phyloP scores from a whole-genome alignment of 2,329 filamentous ascomycete species.

The Diplodia mutila region DNA sequence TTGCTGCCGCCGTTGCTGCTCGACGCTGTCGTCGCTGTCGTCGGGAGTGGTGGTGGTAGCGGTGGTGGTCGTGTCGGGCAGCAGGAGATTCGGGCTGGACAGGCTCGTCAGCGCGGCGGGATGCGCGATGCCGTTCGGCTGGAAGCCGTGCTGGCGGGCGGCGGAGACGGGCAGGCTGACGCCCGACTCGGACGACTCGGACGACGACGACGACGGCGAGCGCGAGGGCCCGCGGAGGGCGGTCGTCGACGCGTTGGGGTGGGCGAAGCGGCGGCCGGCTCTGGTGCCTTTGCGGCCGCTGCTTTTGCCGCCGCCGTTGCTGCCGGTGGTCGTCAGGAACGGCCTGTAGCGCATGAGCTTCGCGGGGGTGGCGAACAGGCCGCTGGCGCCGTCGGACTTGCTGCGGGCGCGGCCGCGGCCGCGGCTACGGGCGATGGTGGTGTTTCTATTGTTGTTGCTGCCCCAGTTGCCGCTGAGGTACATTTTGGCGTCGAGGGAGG shows the following conservation, averaged over 20 bases:
- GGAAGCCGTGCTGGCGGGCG: neutral
- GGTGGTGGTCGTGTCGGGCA: neutral
- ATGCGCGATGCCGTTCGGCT: neutral
- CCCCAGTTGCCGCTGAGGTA: neutral
- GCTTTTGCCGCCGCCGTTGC: neutral
- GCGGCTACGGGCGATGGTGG: neutral
- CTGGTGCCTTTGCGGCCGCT: neutral
- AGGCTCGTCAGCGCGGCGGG: neutral
- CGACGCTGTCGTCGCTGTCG: neutral
- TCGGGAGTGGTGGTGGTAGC: neutral
- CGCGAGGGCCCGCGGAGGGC: neutral
- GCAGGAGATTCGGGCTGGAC: neutral
- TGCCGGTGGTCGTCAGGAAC: neutral
- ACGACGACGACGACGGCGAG: too few relatives aligned
- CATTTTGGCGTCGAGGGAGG: neutral
- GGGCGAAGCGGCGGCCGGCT: neutral
- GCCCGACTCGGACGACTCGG: conserved; percentile 15
- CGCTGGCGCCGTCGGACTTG: neutral
- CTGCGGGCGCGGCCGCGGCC: conserved; percentile 7
- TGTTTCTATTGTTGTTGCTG: neutral
- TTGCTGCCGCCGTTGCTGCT: neutral
- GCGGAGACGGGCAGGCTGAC: neutral
- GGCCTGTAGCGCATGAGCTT: neutral
- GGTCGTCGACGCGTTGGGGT: neutral
- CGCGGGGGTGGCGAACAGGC: neutral